Conservation (phyloP, 1,284 basidiomycete species). For the Microstroma glucosiphilum region DNA sequence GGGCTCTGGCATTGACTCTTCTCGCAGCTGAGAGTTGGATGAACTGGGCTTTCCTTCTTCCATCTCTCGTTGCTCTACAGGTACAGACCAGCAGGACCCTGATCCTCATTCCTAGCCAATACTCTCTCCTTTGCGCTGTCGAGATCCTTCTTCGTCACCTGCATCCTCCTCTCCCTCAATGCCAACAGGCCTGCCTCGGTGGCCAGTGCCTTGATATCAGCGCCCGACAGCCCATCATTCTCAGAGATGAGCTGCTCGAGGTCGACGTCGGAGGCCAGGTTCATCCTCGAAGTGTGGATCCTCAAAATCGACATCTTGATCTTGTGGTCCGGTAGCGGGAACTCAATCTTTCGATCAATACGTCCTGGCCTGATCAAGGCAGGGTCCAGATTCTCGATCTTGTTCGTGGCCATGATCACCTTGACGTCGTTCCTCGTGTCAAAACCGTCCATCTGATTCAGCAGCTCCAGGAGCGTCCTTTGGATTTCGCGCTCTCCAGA, state of each 20-base stretch:
- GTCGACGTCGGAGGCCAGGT: conserved; percentile 81
- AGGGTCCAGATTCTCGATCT: conserved; percentile 90
- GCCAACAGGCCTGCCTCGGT: conserved; percentile 92
- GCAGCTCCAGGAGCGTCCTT: conserved; percentile 53
- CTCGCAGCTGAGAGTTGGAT: too few species aligned
- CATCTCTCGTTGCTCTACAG: neutral
- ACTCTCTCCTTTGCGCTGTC: conserved; percentile 8
- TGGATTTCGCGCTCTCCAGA: conserved; percentile 55
- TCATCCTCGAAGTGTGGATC: conserved; percentile 88
- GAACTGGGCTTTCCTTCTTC: neutral
- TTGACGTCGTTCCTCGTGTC: conserved; percentile 98
- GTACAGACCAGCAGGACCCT: conserved; percentile 6
- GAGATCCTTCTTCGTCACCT: conserved; percentile 69
- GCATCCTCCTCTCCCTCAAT: conserved; percentile 88
- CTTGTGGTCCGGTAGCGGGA: conserved; percentile 47
- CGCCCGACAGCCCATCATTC: conserved; percentile 93
- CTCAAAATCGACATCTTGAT: conserved; percentile 44
- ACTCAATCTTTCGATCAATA: conserved; percentile 89
- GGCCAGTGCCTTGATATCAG: conserved; percentile 73
- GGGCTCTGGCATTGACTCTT: too few species aligned
- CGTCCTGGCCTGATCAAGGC: conserved; percentile 97
- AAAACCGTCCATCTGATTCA: conserved; percentile 86
- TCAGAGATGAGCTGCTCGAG: conserved; percentile 91
- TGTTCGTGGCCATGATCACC: conserved; percentile 76
- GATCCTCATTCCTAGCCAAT: conserved; percentile 5